Conservation (phyloP, 768 basidiomycete genomes). For the Naganishia vishniacii region DNA sequence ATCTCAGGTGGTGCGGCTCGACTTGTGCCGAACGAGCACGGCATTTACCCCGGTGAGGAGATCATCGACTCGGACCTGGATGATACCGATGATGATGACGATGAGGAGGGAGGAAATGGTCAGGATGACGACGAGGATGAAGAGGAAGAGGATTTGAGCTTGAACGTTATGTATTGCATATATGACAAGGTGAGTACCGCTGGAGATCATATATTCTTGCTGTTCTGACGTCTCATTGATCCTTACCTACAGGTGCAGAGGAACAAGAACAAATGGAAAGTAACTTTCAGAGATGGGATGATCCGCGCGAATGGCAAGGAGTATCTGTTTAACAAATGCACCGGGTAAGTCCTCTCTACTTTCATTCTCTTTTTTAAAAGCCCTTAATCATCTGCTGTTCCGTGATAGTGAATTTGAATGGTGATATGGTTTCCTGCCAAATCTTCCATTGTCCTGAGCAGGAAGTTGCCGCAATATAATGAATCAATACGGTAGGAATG, state of each 20-base stretch:
- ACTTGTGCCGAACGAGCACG: conserved; percentile 45
- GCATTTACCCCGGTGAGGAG: conserved; percentile 55
- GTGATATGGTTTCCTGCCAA: not conserved
- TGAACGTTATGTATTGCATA: conserved; percentile 94
- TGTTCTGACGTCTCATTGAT: not conserved
- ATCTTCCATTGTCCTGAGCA: no score
- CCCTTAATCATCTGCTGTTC: no score
- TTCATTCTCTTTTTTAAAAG: no score
- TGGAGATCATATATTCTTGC: not conserved
- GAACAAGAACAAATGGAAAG: conserved; percentile 99
- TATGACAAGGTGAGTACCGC: conserved; percentile 77
- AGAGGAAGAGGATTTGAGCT: conserved; percentile 60
- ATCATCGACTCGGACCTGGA: conserved; percentile 95
- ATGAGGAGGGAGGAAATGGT: conserved; percentile 58
- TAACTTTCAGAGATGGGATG: conserved; percentile 94
- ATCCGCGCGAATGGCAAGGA: conserved; percentile 94
- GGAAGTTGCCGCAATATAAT: no score
- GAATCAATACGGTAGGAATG: no score
- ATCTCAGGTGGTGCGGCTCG: conserved; percentile 13
- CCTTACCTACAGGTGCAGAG: conserved; percentile 67
- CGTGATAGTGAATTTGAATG: not conserved
- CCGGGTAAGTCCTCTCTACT: conserved; percentile 60
- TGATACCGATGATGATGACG: conserved; percentile 75
- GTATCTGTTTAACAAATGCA: conserved; percentile 94
- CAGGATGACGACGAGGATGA: conserved; percentile 59